Evolutionary conservation across 805 yeast species (phyloP).

Genomic region (Priceomyces haplophilus): DNA sequence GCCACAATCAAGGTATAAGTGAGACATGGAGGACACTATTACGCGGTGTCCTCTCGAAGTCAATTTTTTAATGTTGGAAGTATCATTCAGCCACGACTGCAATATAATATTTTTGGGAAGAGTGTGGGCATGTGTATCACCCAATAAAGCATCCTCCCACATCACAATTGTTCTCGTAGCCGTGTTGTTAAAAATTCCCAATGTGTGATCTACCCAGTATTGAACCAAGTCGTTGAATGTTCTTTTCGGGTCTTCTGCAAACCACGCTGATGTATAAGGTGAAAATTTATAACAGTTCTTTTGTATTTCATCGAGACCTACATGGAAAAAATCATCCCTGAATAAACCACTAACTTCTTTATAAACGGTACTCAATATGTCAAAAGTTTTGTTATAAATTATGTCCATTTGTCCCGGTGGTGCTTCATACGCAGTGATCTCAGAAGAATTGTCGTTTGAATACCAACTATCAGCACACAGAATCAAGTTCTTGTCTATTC

Average conservation of each 20-base stretch:
- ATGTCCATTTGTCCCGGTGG: constrained; percentile 42
- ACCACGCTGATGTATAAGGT: constrained; percentile 22
- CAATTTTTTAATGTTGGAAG: constrained; percentile 22
- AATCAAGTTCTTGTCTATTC: constrained; percentile 24
- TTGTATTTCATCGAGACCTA: constrained; percentile 40
- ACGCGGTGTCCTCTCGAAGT: constrained; percentile 36
- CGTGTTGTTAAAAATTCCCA: constrained; percentile 28
- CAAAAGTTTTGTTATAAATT: constrained; percentile 27
- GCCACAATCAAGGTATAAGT: constrained; percentile 42
- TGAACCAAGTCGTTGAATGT: constrained; percentile 29
- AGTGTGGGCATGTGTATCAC: constrained; percentile 19
- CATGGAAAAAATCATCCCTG: constrained; percentile 38
- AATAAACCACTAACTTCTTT: constrained; percentile 30
- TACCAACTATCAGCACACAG: constrained; percentile 28
- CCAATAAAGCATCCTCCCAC: constrained; percentile 40
- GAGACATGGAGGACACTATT: constrained; percentile 31
- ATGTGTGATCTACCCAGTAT: constrained; percentile 32
- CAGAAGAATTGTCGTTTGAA: constrained; percentile 19
- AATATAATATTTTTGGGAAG: constrained; percentile 31
- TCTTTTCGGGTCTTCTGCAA: constrained; percentile 19
- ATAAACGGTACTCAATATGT: constrained; percentile 30
- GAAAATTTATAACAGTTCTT: constrained; percentile 33
- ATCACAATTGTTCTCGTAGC: constrained; percentile 27
- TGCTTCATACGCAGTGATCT: constrained; percentile 33
- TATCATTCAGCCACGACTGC: constrained; percentile 32